Conservation (phyloP, 2,329 filamentous ascomycete genomes). For the Chaetomium strumarium region DNA sequence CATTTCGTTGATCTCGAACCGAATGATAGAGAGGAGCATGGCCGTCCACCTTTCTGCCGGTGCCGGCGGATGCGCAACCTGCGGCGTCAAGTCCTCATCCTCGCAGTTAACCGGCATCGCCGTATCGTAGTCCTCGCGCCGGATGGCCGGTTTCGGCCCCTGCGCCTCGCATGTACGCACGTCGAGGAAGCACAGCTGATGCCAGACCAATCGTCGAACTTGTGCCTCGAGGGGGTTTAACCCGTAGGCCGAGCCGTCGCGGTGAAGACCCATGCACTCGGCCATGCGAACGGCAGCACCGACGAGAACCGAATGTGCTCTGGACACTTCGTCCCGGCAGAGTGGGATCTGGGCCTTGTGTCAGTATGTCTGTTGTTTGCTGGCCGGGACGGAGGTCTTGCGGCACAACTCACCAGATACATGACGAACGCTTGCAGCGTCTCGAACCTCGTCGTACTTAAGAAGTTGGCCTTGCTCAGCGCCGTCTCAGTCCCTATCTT, state of each 20-base stretch:
- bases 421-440: slow-evolving; percentile 72
- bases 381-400: slow-evolving; percentile 25
- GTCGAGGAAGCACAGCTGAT: slow-evolving; percentile 72
- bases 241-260: slow-evolving; percentile 62
- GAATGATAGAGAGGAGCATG: slow-evolving; percentile 60
- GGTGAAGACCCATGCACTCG: slow-evolving; percentile 71
- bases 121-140: slow-evolving; percentile 70
- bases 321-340: slow-evolving; percentile 65
- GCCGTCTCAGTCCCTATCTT: slow-evolving; percentile 62
- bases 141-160: slow-evolving; percentile 64
- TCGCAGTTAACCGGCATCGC: slow-evolving; percentile 65
- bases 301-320: slow-evolving; percentile 66
- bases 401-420: slow-evolving; percentile 53
- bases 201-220: slow-evolving; percentile 66
- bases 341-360: slow-evolving; percentile 53
- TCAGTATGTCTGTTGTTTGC: neutral
- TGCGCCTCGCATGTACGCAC: slow-evolving; percentile 69
- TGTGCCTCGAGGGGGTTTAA: slow-evolving; percentile 64
- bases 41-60: slow-evolving; percentile 58
- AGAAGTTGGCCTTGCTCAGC: slow-evolving; percentile 62
- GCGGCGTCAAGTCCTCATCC: slow-evolving; percentile 52
- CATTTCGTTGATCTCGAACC: slow-evolving; percentile 69
- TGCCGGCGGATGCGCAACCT: slow-evolving; percentile 35
- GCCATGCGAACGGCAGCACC: slow-evolving; percentile 68
- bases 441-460: slow-evolving; percentile 65